Base-by-base conservation (phyloP, 2,329 filamentous ascomycete species). In the Mycocentrospora acerina region DNA sequence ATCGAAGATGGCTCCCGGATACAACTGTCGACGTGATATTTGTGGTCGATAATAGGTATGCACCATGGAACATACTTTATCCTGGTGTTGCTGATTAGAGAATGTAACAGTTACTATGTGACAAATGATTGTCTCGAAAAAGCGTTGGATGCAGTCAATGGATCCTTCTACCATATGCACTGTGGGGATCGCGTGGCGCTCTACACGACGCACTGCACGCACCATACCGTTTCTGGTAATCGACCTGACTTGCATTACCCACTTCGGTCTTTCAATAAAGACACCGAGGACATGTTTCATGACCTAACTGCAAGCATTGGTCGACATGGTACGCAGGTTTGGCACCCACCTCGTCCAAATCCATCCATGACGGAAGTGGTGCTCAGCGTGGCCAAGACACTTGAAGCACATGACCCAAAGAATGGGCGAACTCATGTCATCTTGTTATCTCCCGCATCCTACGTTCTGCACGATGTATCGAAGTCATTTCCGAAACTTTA, bases 11-110 rank as follows among this genome's bases (percentile, higher is more conserved):
- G 17, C 45, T 57, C 25, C 29, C 34, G 7, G 39, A 59, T 17
- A 32, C 37, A 4, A 44, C 42, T 7, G 44, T 69, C 13, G 65
- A 69, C 46, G 40, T 68, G 4, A 44, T 67, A 5, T 53, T 69
- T 15, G 42, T 70, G 14, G 46, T 70, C 24, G 66, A 70, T 41
- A 69, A 68, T 34, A 60, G 62, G 64, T 68, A 48, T 45, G 42
- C 38, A 24, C 12, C 5, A 7, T 7, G n/a, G 9, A 12, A 11
- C 13, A 15, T 15, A 18, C n/a, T 19, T 16, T 14, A 24, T 11
- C 4, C 16, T 5, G 12, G 29, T 25, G 12, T 16, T 17, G 27
- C 40, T 50, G 24, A 52, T 28, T 10, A 29, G 14, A 16, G 9
- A 22, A 24, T 6, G 12, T 2, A 29, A 15, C 18, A 64, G 60